Evolutionary conservation across 2,329 filamentous ascomycete species (phyloP), one percentile per base, ranked within the genome.

Genomic region (Colletotrichum cuscutae): DNA sequence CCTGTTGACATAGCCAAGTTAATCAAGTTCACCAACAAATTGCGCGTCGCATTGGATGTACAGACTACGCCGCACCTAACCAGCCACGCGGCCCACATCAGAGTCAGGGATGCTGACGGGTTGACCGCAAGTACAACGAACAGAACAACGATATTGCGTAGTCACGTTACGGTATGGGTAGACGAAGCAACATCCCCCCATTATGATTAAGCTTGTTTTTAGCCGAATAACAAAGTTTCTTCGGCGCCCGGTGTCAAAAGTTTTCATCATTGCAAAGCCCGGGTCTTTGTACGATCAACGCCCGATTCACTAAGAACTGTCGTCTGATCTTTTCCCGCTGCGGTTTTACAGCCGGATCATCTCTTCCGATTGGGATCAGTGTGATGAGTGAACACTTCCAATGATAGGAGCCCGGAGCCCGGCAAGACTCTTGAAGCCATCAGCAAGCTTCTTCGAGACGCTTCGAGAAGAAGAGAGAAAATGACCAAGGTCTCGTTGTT

Each of bases 151-250:
- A 42, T 13, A 35, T 70, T 70, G 32, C 68, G 61, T 59, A 54
- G 22, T 37, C 15, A 54, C 32, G 13, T 13, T 13, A 53, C 54
- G 42, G 42, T 42, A 12, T 8, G 22, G 49, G 28, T 12, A 19
- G 4, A 19, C 8, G 30, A 32, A 13, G 9, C 32, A 11, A 35
- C 9, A 42, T 15, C 37, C 37, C 15, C 3, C 19, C 24, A 49
- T 28, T n/a, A 68, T 19, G 6, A 37, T 46, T 66, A 66, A 70
- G 68, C 62, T 70, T 70, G 62, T 70, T 60, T 60, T 70, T 22
- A 49, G 30, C 61, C 24, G 60, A 65, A 19, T 11, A 26, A 60
- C 22, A 60, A 11, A 35, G 35, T 8, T 12, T 59, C 5, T 5
- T 2, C n/a, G 57, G 57, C 3, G 26, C 22, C 19, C 13, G n/a